Evolutionary conservation across 2,329 filamentous ascomycete genomes (phyloP), one percentile per base, ranked within the genome.

Genomic region (Atkinsonella hypoxylon): DNA sequence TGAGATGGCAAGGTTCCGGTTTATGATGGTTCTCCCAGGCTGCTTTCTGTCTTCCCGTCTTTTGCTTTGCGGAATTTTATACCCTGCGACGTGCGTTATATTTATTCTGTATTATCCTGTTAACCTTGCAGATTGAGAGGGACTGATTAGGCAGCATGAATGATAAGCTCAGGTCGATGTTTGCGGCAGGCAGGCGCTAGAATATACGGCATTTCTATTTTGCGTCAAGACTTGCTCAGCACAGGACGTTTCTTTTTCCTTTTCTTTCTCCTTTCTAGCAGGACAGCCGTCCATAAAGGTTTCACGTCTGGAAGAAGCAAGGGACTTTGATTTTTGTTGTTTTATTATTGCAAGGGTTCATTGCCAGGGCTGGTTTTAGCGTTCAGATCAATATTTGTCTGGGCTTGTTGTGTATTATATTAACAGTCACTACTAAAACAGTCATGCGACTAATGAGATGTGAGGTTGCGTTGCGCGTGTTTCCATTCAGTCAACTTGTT

Each of bases 1-100:
- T 10, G 22, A 45, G 20, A 17, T 18, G 36, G 48, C 40, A 46
- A 53, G 55, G 57, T 56, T 58, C 34, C 41, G 53, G 56, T 46
- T 46, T 20, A 48, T 36, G 47, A 48, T 18, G 47, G 30, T 50
- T 32, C n/a, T 43, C 46, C 49, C 53, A 45, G 47, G 47, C 47
- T 52, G 51, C 45, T 52, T 43, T 50, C 45, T 40, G 20, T 34
- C 18, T 30, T 22, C 18, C 6, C 26, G 7, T 26, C 18, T 34
- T 22, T 42, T 18, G 8, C n/a, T 26, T 34, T 47, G 30, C 11
- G 18, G 20, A 18, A n/a, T 48, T 48, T 48, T 56, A 50, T 55
- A 53, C 51, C 50, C 47, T 53, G 51, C 39, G 36, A 45, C 48
- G 46, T 48, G 38, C 41, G 39, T 44, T 17, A 38, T 47, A 26